Base-by-base conservation (phyloP, 2,329 filamentous ascomycete genomes). In the Lasiodiplodia theobromae region DNA sequence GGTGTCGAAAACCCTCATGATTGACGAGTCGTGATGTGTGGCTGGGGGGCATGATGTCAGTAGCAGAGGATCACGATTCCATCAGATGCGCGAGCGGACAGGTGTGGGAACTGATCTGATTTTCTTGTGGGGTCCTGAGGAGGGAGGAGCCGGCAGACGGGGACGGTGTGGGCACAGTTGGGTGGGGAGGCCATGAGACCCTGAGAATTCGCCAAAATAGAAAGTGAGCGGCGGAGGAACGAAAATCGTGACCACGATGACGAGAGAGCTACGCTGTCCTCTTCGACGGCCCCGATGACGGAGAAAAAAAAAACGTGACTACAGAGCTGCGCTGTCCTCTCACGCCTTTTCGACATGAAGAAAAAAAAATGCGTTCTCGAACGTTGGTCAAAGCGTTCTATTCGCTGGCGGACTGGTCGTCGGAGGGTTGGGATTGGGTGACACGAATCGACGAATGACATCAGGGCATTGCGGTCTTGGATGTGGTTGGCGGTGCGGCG, bases 391-490 rank as follows among this genome's bases (percentile, higher is more conserved):
- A 49, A 53, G 60, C 60, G 23, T 3, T n/a, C 12, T 25, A 52
- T 49, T 52, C 18, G 60, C 47, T 64, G 60, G 28, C 11, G 14
- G 44, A 28, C 8, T 34, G 18, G 44, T 21, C 23, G 58, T 64
- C 52, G 44, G 21, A 52, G n/a, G 21, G 21, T 2, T 21, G 44
- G 28, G 60, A 64, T 64, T 64, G 60, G 31, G 60, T 64, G 18
- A 28, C 23, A 38, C 28, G 47, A n/a, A 37, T 47, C 31, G 47
- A 38, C 60, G 60, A 53, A 52, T 64, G 60, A 64, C 60, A 64
- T 64, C 60, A 64, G 44, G 23, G 47, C 60, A 4, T 52, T 12
- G n/a, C 18, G 25, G 16, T 64, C 52, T 52, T 52, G 47, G 47
- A 16, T 25, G 60, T 52, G 60, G 51, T 52, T 47, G 60, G 7